These are phyloP conservation scores for Aureobasidium mangrovei DNA, from an alignment of 2,329 filamentous ascomycete species.

Conservation along the genomic window DNA sequence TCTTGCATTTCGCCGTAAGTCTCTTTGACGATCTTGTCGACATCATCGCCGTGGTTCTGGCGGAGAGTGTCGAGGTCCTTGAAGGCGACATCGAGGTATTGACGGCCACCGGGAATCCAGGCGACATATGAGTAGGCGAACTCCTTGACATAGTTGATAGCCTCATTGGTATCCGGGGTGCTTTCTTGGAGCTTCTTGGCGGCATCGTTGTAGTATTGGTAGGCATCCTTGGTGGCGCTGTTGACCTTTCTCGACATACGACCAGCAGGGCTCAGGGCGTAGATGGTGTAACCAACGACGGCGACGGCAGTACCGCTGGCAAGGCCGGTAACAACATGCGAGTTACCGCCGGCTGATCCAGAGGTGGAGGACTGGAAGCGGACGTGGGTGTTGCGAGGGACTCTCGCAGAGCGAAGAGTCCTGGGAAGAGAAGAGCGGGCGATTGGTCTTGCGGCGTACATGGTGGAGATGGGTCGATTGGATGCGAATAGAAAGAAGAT, in stretches of 20 bases:
- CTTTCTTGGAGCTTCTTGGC: constrained; percentile 45
- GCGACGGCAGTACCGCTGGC: constrained; percentile 43
- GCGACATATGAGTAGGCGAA: constrained; percentile 60
- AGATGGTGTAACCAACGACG: constrained; percentile 42
- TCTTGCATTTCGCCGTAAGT: constrained; percentile 60
- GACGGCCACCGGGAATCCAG: constrained; percentile 62
- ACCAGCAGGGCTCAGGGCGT: constrained; percentile 42
- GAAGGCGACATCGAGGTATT: constrained; percentile 61
- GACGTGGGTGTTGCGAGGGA: constrained; percentile 11
- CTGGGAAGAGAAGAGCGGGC: constrained; percentile 12
- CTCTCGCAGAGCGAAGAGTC: constrained; percentile 11
- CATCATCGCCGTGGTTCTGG: constrained; percentile 59
- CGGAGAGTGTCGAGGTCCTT: constrained; percentile 61
- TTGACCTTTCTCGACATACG: constrained; percentile 13
- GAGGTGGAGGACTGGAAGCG: constrained; percentile 26
- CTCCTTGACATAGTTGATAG: constrained; percentile 55
- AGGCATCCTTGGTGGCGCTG: constrained; percentile 45
- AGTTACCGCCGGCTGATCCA: constrained; percentile 22
- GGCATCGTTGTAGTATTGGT: constrained; percentile 52
- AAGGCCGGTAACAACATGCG: constrained; percentile 40
- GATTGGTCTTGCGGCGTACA: constrained; percentile 14
- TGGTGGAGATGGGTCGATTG: constrained; percentile 4
- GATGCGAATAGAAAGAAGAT: not conserved
- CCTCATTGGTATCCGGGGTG: constrained; percentile 56
- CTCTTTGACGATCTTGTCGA: constrained; percentile 58